Conservation (phyloP, 2,329 filamentous ascomycete genomes). For the Neoarthrinium moseri region DNA sequence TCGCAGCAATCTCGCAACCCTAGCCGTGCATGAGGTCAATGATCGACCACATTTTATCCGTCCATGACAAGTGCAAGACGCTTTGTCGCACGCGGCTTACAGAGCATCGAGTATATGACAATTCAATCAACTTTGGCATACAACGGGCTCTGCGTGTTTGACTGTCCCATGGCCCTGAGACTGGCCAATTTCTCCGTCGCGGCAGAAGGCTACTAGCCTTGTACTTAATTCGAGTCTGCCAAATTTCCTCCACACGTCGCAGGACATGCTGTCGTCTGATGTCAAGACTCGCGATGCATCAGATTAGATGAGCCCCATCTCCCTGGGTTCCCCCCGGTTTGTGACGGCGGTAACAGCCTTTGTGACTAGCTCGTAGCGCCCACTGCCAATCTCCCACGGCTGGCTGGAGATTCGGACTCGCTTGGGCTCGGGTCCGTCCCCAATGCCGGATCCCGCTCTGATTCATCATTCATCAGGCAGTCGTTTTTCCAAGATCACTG, state of each 20-base stretch:
- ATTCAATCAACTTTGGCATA: no score
- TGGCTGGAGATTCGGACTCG: not conserved
- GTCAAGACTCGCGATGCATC: slow-evolving; percentile 4
- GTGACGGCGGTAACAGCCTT: no score
- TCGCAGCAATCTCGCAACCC: slow-evolving; percentile 3
- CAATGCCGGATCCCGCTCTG: slow-evolving; percentile 5
- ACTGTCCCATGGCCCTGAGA: slow-evolving; percentile 3
- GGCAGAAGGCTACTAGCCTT: not conserved
- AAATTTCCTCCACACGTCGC: not conserved
- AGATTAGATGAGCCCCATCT: slow-evolving; percentile 9
- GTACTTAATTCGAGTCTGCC: not conserved
- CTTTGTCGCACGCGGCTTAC: no score
- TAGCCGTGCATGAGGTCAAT: not conserved
- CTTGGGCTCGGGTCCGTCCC: not conserved
- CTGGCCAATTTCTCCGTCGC: slow-evolving; percentile 4
- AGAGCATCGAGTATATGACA: no score
- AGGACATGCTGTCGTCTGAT: not conserved
- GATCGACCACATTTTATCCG: no score
- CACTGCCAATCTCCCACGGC: not conserved
- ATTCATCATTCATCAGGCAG: slow-evolving; percentile 7
- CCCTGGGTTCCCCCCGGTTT: no score
- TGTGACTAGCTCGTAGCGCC: no score
- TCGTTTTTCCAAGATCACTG: not conserved
- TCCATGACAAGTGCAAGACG: no score
- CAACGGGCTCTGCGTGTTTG: no score